Evolutionary conservation across 179 eudicot species (phyloP).

Genomic region (Gypsophila paniculata): DNA sequence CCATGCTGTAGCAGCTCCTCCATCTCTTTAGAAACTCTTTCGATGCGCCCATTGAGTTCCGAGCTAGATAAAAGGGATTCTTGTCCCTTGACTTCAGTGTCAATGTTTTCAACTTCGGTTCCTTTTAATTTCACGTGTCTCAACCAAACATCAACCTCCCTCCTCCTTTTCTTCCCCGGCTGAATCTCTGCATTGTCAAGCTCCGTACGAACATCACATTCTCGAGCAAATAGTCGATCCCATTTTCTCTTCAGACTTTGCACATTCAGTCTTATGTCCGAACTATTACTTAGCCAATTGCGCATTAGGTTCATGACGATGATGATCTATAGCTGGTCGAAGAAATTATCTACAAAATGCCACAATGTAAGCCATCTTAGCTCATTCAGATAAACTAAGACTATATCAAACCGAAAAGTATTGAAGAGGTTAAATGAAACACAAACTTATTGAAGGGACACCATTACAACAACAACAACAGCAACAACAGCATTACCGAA

Average conservation of each 20-base stretch:
- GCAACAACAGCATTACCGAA: too few species aligned
- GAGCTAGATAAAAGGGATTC: not conserved
- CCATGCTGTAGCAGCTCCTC: constrained; percentile 17
- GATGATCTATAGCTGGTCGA: not conserved
- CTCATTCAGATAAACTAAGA: not conserved
- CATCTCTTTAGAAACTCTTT: constrained; percentile 11
- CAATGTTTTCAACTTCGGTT: not conserved
- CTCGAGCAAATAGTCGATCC: constrained; percentile 10
- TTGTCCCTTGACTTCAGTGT: not conserved
- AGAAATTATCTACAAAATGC: not conserved
- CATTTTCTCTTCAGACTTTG: not conserved
- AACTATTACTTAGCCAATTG: not conserved
- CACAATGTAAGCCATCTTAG: not conserved
- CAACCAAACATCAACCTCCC: constrained; percentile 19
- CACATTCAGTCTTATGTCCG: not conserved
- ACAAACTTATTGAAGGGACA: too few species aligned
- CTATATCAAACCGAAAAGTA: not conserved
- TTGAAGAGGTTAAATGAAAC: not conserved
- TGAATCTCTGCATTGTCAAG: constrained; percentile 13
- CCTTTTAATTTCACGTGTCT: not conserved
- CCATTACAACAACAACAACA: too few species aligned
- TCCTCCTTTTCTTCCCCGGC: constrained; percentile 16
- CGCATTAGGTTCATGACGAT: constrained; percentile 15
- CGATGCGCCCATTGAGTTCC: constrained; percentile 2
- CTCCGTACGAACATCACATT: constrained; percentile 8